These are phyloP conservation scores for Kitagawia praeruptora DNA, from an alignment of 129 eudicot species.

Conservation along the genomic window DNA sequence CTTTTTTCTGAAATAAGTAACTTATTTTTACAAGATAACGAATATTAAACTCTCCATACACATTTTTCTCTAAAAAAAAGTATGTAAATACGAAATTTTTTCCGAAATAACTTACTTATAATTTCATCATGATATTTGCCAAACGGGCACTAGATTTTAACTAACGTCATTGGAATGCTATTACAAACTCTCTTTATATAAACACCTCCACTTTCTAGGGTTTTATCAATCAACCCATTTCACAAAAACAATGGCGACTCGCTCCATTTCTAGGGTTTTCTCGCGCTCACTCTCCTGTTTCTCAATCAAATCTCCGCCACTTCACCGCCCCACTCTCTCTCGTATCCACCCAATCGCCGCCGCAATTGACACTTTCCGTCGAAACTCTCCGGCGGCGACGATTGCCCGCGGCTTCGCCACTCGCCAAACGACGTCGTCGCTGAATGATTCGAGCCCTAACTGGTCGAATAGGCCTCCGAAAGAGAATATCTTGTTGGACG, in stretches of 20 bases:
- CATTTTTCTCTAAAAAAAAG: too few species aligned
- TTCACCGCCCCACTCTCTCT: not conserved
- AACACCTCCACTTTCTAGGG: not conserved
- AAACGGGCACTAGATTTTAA: too few species aligned
- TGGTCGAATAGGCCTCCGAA: conserved; percentile 90
- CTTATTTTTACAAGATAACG: too few species aligned
- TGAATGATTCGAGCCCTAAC: conserved; percentile 73
- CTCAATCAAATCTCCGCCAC: not conserved
- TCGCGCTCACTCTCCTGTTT: not conserved
- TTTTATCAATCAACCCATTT: not conserved
- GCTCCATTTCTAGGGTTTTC: not conserved
- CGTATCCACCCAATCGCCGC: not conserved
- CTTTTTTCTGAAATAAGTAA: too few species aligned
- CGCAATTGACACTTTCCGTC: not conserved
- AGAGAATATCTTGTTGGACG: conserved; percentile 83
- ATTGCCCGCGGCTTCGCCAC: conserved; percentile 34
- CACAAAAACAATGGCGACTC: not conserved
- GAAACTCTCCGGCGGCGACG: not conserved
- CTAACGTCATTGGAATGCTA: too few species aligned
- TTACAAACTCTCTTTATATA: too few species aligned
- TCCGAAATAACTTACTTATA: too few species aligned
- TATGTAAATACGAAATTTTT: too few species aligned
- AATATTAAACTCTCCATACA: too few species aligned
- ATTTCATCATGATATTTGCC: too few species aligned
- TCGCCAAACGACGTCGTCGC: conserved; percentile 45